Base-by-base conservation (phyloP, 306 rosid genomes). In the Prosopis cineraria region DNA sequence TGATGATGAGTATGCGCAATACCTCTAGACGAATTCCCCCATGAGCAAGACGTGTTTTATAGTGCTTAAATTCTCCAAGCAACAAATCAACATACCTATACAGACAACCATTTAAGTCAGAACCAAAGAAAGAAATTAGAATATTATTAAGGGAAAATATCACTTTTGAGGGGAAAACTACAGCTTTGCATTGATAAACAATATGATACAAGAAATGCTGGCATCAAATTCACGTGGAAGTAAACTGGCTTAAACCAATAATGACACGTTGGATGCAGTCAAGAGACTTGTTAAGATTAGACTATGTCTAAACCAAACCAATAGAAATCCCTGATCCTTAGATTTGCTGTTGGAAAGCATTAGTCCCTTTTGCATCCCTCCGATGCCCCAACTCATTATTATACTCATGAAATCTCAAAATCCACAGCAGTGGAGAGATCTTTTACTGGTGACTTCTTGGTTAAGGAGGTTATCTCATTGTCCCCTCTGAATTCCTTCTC, bases 61-160 rank as follows among this genome's bases (percentile, higher is more conserved):
- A 96, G 86, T 93, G 98, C 91, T 96, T 96, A 83, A 96, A 96
- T 84, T 96, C 99, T 60, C 99, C 99, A 89, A 96, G 84, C 80
- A 96, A 81, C 90, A 93, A 85, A 84, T 96, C 99, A 77, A 96
- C 97, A 58, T 96, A 93, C 87, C 99, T 96, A 82, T 79, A 71
- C 72, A 69, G 62, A 77, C 79, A 84, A 83, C 68, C 78, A 74
- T 55, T 80, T 66, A 74, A 80, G 83, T 86, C 82, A 88, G 80
- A 77, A 81, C 7, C 37, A 76, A 43, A 53, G 58, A 68, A 27
- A 39, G 64, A 79, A 58, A n/a, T 52, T 67, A 79, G 73, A 71
- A 37, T 63, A 67, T 29, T 39, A 52, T 6, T 4, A 62, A 59
- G 31, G 52, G 37, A 71, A 52, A 63, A 27, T 27, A 25, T 24